Base-by-base conservation (phyloP, 768 basidiomycete genomes). In the Floccularia luteovirens region DNA sequence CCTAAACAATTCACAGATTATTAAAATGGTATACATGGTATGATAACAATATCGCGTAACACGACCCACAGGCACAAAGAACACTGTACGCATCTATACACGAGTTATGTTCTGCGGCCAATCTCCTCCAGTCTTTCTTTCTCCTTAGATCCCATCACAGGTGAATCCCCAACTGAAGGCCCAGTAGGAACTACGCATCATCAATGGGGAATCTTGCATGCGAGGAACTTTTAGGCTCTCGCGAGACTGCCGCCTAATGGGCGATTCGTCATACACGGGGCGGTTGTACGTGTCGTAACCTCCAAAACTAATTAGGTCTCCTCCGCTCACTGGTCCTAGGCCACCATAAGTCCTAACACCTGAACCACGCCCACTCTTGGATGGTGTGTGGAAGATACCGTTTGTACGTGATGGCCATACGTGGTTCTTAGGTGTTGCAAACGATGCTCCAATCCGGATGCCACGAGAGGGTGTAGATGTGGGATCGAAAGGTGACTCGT, bases 381-480 rank as follows among this genome's bases (percentile, higher is more conserved):
- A 68, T 31, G 79, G 80, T 6, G 79, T 79, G 35, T 75, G 73
- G 55, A 74, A 75, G 38, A 69, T 41, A 5, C 66, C 64, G 36
- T 60, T 63, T 3, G 63, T 60, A 17, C 69, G 63, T 10, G 62
- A 55, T 1, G 62, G 53, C 74, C 75, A 78, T 24, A 62, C 47
- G 23, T 56, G 66, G 34, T 68, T 68, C 55, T 80, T 84, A n/a
- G 81, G 82, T 14, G 80, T 83, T 28, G 70, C 60, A 49, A 81
- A 81, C 2, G 77, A 53, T 8, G 57, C 59, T 31, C 67, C 67
- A 48, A 84, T 77, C 50, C 66, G 76, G 48, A 86, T 77, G 3
- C 85, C 83, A 31, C 86, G 67, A n/a, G 86, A 88, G 3, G 86
- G 86, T 6, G 86, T 88, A 14, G 83, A 82, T 19, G 79, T 77